Conservation (phyloP, 441 rosid genomes). For the Viola pubescens region DNA sequence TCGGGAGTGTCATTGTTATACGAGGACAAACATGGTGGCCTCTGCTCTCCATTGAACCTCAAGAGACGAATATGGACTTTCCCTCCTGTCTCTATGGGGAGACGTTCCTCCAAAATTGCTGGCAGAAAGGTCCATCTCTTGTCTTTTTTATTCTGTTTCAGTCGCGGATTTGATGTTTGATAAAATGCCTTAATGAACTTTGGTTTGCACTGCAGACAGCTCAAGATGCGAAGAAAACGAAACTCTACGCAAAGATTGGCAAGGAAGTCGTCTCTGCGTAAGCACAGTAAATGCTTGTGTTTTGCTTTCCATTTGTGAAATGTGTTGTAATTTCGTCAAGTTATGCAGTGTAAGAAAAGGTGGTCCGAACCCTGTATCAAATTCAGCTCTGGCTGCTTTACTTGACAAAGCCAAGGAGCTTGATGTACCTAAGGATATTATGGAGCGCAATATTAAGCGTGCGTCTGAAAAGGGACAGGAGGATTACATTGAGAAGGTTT, state of each 20-base stretch:
- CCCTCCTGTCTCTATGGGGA: slow-evolving; percentile 74
- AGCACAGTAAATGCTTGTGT: slow-evolving; percentile 25
- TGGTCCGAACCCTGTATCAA: slow-evolving; percentile 70
- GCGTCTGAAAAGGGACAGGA: slow-evolving; percentile 92
- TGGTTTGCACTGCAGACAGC: slow-evolving; percentile 42
- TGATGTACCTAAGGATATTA: slow-evolving; percentile 83
- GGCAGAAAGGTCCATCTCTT: slow-evolving; percentile 61
- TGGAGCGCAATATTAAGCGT: slow-evolving; percentile 84
- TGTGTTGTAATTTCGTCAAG: slow-evolving; percentile 9
- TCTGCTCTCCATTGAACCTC: slow-evolving; percentile 19
- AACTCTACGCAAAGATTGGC: slow-evolving; percentile 64
- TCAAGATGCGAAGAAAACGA: slow-evolving; percentile 85
- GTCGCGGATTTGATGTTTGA: slow-evolving; percentile 27
- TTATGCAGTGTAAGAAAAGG: slow-evolving; percentile 76
- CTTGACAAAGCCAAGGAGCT: slow-evolving; percentile 85
- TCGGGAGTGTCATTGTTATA: slow-evolving; percentile 18
- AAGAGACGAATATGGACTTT: slow-evolving; percentile 47
- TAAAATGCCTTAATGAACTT: slow-evolving; percentile 16
- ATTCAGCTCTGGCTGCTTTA: slow-evolving; percentile 58
- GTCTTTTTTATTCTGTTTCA: background rate
- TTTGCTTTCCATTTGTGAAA: slow-evolving; percentile 5
- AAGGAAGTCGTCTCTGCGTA: slow-evolving; percentile 92
- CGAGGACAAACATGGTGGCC: slow-evolving; percentile 13
- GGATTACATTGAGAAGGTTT: slow-evolving; percentile 71
- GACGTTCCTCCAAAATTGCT: slow-evolving; percentile 84